Evolutionary conservation across 2,329 filamentous ascomycete genomes (phyloP).

Genomic region (Diaporthe longicolla): DNA sequence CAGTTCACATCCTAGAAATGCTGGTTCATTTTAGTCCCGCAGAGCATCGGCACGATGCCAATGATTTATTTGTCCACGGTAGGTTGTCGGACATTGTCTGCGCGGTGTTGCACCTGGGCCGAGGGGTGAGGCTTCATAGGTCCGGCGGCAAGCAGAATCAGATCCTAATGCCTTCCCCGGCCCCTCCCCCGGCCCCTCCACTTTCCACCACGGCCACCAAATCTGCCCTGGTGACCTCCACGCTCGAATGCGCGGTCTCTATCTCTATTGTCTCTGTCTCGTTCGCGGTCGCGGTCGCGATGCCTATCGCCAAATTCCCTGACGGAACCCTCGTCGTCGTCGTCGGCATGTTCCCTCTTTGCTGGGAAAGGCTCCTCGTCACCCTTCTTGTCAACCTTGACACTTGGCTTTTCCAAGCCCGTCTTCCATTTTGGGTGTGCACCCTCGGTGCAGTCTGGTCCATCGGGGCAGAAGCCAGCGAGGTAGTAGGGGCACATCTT

Average conservation of each 20-base stretch:
- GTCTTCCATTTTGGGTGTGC: conserved; percentile 87
- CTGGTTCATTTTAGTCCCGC: too few relatives aligned
- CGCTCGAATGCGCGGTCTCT: conserved; percentile 47
- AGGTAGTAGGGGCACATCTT: conserved; percentile 88
- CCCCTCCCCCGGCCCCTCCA: conserved; percentile 51
- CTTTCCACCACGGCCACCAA: conserved; percentile 51
- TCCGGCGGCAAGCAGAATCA: too few relatives aligned
- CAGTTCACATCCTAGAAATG: too few relatives aligned
- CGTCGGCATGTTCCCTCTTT: conserved; percentile 49
- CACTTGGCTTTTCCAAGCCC: conserved; percentile 81
- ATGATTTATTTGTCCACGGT: too few relatives aligned
- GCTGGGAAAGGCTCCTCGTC: conserved; percentile 69
- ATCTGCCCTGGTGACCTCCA: conserved; percentile 51
- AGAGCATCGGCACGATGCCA: too few relatives aligned
- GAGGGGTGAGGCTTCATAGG: too few relatives aligned
- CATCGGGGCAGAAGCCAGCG: conserved; percentile 95
- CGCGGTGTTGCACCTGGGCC: too few relatives aligned
- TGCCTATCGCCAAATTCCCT: conserved; percentile 55
- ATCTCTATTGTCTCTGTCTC: conserved; percentile 45
- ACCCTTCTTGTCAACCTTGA: conserved; percentile 75
- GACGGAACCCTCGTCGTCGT: conserved; percentile 51
- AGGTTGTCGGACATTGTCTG: too few relatives aligned
- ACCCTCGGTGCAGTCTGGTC: conserved; percentile 78
- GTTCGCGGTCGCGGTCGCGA: conserved; percentile 41
- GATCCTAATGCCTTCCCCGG: conserved; percentile 45